Base-by-base conservation (phyloP, 2,329 filamentous ascomycete species). In the Fusarium mexicanum region DNA sequence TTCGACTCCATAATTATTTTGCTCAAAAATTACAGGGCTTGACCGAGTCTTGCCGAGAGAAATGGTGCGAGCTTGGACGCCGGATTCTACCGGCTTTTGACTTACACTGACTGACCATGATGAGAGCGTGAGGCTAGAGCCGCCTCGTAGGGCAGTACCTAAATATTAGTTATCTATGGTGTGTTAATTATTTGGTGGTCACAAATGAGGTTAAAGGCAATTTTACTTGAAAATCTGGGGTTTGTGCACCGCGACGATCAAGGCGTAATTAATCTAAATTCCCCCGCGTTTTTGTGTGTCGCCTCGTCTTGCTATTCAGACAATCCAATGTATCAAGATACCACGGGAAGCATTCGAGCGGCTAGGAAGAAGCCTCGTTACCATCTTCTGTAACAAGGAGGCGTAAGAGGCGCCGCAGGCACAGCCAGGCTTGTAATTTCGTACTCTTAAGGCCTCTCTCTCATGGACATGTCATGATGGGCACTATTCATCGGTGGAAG, bases 1-100 rank as follows among this genome's bases (percentile, higher is more conserved):
- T 38, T 26, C 11, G 14, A 37, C 33, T 37, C 48, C 66, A 63
- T 69, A 51, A 11, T 40, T 53, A 43, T 38, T 41, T 11, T 48
- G 17, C 26, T 61, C 2, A 22, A 29, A n/a, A n/a, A 20, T 38
- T 33, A 46, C 58, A 50, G 24, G 46, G 31, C 53, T 46, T 50
- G 40, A n/a, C 67, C 67, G 71, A 44, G 33, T 71, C 46, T 68
- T 58, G 46, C 71, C 71, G 71, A 68, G 44, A 22, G 17, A 54
- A 31, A 50, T 71, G 57, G 65, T 54, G 40, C 26, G 33, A 58
- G 22, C 18, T 48, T 47, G 20, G 44, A 29, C 8, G 29, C 59
- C 67, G 63, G 54, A n/a, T 48, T 51, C 40, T 59, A 57, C 71
- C 71, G 59, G 29, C 17, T 35, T 35, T 35, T 41, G 43, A 44